These are phyloP conservation scores for Phellopilus nigrolimitatus DNA, from an alignment of 1,284 basidiomycete genomes.

Conservation along the genomic window DNA sequence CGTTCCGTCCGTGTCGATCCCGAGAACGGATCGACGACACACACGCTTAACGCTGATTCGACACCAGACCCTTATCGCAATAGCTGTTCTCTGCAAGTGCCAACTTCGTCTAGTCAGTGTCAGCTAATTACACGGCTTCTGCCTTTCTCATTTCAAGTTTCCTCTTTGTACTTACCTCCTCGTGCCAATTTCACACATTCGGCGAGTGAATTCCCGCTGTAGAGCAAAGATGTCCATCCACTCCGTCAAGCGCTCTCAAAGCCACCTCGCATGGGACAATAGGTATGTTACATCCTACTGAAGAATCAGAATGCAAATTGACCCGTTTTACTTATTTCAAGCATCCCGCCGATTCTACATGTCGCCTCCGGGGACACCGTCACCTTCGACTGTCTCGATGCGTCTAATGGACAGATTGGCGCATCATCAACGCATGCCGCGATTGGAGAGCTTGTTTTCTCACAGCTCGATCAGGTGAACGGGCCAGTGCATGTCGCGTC, in stretches of 20 bases:
- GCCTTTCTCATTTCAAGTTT: too few relatives aligned
- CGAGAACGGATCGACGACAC: too few relatives aligned
- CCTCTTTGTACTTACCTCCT: too few relatives aligned
- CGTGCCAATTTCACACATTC: too few relatives aligned
- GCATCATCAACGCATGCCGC: constrained; percentile 35
- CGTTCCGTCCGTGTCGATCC: too few relatives aligned
- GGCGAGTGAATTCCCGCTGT: too few relatives aligned
- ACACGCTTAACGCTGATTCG: too few relatives aligned
- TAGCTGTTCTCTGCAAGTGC: too few relatives aligned
- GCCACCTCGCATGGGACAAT: constrained; percentile 54
- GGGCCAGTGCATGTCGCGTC: constrained; percentile 50
- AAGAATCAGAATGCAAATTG: not conserved
- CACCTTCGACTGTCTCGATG: constrained; percentile 56
- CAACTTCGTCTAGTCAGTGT: too few relatives aligned
- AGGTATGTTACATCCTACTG: constrained; percentile 33
- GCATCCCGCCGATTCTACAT: constrained; percentile 45
- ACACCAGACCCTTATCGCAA: too few relatives aligned
- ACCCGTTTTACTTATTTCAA: constrained; percentile 23
- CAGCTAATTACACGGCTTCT: too few relatives aligned
- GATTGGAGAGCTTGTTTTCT: constrained; percentile 39
- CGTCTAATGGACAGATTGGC: constrained; percentile 55
- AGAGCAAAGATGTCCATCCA: constrained; percentile 61
- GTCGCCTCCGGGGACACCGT: constrained; percentile 50
- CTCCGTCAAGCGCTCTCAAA: constrained; percentile 43
- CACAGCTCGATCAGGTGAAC: constrained; percentile 51